Evolutionary conservation across 495 filamentous ascomycete species (phyloP).

Genomic region (Penicillium macrosclerotiorum): DNA sequence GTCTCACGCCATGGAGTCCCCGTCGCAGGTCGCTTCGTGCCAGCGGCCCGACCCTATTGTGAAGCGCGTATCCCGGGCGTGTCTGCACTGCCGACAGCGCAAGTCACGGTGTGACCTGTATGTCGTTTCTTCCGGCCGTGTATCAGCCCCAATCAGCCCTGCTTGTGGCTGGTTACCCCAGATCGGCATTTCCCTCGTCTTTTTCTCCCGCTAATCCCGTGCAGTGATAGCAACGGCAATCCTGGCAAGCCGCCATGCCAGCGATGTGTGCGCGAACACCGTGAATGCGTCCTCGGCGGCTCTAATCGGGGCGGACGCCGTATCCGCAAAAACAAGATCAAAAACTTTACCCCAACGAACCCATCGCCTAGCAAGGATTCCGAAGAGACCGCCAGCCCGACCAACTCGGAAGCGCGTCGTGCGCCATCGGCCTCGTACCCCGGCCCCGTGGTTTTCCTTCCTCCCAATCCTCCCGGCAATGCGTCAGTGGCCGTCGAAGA

Average conservation of each 20-base stretch:
- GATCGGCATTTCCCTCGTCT: constrained; percentile 15
- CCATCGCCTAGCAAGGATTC: constrained; percentile 27
- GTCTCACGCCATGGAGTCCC: constrained; percentile 13
- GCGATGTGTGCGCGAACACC: constrained; percentile 56
- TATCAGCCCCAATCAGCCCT: too few relatives aligned
- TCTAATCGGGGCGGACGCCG: constrained; percentile 62
- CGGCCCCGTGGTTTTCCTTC: constrained; percentile 37
- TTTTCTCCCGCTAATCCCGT: constrained; percentile 15
- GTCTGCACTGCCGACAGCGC: constrained; percentile 59
- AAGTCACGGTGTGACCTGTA: constrained; percentile 66
- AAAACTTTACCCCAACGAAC: constrained; percentile 34
- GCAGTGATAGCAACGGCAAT: constrained; percentile 45
- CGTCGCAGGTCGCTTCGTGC: constrained; percentile 10
- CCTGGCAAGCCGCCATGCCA: constrained; percentile 55
- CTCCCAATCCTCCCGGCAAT: constrained; percentile 28
- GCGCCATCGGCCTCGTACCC: constrained; percentile 32
- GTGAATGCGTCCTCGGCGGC: constrained; percentile 59
- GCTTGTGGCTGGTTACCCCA: too few relatives aligned
- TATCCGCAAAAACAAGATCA: constrained; percentile 52
- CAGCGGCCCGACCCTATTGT: constrained; percentile 29
- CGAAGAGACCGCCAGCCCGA: constrained; percentile 27
- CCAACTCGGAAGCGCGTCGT: constrained; percentile 27
- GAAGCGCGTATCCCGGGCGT: constrained; percentile 62
- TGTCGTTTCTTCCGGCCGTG: constrained; percentile 21
- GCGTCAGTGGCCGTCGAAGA: constrained; percentile 33